Conservation (phyloP, 225 moss, liverwort and hornwort genomes). For the Bryum argenteum region DNA sequence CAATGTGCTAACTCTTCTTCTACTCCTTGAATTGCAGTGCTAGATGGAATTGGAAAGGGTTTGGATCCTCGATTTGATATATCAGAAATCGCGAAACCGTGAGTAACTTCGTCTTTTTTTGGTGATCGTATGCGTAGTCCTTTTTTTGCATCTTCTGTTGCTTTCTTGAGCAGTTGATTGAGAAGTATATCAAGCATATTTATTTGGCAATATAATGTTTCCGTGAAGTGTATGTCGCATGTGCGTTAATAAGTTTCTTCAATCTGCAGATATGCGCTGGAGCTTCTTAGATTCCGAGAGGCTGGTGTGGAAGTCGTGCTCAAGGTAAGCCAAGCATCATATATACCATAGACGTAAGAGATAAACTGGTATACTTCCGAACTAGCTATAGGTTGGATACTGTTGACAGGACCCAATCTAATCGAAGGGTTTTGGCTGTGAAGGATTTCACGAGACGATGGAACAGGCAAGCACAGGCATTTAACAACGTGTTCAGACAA, state of each 20-base stretch:
- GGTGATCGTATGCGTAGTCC: neutral
- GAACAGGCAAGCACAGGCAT: conserved; percentile 87
- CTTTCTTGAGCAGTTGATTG: neutral
- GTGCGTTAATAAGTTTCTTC: neutral
- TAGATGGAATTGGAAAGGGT: conserved; percentile 98
- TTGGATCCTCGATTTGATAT: conserved; percentile 98
- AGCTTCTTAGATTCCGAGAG: conserved; percentile 91
- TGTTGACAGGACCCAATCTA: conserved; percentile 14
- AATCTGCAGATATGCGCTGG: conserved; percentile 83
- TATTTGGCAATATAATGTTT: neutral
- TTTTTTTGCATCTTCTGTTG: conserved; percentile 6
- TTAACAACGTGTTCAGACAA: conserved; percentile 85
- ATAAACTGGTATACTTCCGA: conserved; percentile 15
- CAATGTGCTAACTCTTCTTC: conserved; percentile 22
- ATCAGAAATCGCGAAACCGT: conserved; percentile 97
- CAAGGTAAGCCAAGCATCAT: conserved; percentile 53
- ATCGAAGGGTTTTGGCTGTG: conserved; percentile 24
- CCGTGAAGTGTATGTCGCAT: neutral
- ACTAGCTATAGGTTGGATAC: neutral
- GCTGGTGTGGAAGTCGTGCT: conserved; percentile 81
- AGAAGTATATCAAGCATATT: neutral
- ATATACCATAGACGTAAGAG: neutral
- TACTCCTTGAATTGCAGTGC: conserved; percentile 56
- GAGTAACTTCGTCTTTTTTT: conserved; percentile 30
- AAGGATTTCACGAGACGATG: conserved; percentile 87